phyloP scores from a whole-genome alignment of 2,329 filamentous ascomycete genomes.

The Rutstroemia sp. region DNA sequence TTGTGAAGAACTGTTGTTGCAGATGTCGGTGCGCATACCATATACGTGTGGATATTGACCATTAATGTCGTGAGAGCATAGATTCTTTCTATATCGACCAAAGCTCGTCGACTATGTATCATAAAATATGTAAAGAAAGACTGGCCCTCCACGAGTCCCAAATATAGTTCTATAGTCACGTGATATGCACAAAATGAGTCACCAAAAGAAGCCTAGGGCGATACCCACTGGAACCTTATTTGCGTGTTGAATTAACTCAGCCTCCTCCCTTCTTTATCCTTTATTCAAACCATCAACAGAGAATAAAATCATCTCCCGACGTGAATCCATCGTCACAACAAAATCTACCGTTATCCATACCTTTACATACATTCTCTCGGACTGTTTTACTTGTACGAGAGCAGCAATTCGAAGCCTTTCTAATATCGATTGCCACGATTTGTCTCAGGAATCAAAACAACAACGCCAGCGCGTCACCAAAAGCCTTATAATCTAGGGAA shows the following conservation, averaged over 20 bases:
- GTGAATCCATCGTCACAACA: neutral
- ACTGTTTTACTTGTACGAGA: too few relatives aligned
- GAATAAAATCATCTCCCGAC: slow-evolving; percentile 15
- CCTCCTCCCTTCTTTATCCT: slow-evolving; percentile 3
- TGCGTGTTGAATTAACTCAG: neutral
- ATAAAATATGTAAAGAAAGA: neutral
- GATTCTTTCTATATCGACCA: neutral
- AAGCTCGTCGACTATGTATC: neutral
- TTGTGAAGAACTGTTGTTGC: too few relatives aligned
- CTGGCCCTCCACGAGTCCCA: too few relatives aligned
- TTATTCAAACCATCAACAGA: slow-evolving; percentile 1
- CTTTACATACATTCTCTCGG: neutral
- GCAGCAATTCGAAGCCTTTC: too few relatives aligned
- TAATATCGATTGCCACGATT: too few relatives aligned
- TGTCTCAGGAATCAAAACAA: neutral
- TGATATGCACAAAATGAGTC: neutral
- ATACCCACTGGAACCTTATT: neutral
- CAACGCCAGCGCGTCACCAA: slow-evolving; percentile 4
- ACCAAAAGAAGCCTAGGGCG: neutral
- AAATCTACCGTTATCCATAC: slow-evolving; percentile 1
- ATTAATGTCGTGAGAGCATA: neutral
- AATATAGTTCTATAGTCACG: neutral
- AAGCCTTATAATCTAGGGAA: slow-evolving; percentile 19
- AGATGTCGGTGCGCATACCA: too few relatives aligned
- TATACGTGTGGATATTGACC: neutral